Base-by-base conservation (phyloP, 768 basidiomycete species). In the Baorangia bicolor region DNA sequence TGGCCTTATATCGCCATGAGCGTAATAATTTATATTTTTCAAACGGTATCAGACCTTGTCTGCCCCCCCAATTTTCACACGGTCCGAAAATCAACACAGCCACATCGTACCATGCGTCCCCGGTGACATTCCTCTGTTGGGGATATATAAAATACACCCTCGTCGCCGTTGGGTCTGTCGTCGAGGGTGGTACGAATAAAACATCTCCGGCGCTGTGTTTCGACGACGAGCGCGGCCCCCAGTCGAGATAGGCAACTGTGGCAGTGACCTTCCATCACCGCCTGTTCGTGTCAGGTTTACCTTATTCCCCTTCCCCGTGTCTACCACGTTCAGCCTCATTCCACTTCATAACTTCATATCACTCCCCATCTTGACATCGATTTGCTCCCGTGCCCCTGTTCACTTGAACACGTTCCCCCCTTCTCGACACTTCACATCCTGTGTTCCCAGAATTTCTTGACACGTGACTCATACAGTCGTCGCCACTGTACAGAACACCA, bases 51-150 rank as follows among this genome's bases (percentile, higher is more conserved):
- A 67, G 55, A 48, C 48, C 59, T 66, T 66, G 65, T 65, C 58
- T 55, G 45, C 13, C 60, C 34, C 68, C 57, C 69, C 69, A 70
- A 70, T 41, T 0, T 71, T 70, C 69, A 1, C 69, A 70, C 69
- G 64, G 7, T 38, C 43, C n/a, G 38, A 60, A 67, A 56, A 65
- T 63, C 49, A 49, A 20, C 69, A 71, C 65, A 60, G 69, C 69
- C 69, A 69, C 67, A 56, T 64, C 50, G 35, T 13, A 56, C 48
- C 43, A 50, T 16, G 1, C 16, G 5, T 27, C 43, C 7, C 40
- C 23, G 9, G 16, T 13, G 7, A n/a, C n/a, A 44, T 10, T 3
- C n/a, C 10, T 31, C 12, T 9, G 11, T n/a, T 44, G 35, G 50
- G 28, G 41, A 14, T 51, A n/a, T n/a, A 14, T 51, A 10, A 44